phyloP scores from a whole-genome alignment of 2,329 filamentous ascomycete genomes.

The Orbilia javanica region DNA sequence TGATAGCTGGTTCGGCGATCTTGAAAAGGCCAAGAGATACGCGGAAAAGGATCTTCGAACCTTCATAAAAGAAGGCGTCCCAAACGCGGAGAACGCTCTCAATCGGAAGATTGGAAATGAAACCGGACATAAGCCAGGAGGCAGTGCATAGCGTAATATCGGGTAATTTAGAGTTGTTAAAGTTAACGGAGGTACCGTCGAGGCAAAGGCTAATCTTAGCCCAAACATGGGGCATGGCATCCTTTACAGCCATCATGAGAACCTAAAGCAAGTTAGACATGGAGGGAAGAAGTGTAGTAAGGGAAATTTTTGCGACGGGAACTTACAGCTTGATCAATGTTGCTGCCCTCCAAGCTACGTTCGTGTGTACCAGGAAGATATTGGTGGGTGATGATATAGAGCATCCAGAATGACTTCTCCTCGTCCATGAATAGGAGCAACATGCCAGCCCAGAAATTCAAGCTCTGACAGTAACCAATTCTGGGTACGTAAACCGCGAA shows the following conservation, averaged over 20 bases:
- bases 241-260: conserved; percentile 86
- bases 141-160: conserved; percentile 93
- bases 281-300: too few species aligned
- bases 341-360: conserved; percentile 87
- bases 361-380: conserved; percentile 94
- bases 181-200: conserved; percentile 67
- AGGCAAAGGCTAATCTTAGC: conserved; percentile 86
- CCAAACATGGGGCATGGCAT: conserved; percentile 86
- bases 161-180: conserved; percentile 71
- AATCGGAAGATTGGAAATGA: conserved; percentile 90
- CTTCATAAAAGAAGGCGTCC: conserved; percentile 97
- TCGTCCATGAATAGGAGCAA: conserved; percentile 90
- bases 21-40: conserved; percentile 94
- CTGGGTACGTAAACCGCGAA: conserved; percentile 91
- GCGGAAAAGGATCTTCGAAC: conserved; percentile 91
- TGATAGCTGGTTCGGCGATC: conserved; percentile 82
- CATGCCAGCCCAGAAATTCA: conserved; percentile 93
- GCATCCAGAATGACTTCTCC: conserved; percentile 90
- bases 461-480: conserved; percentile 94
- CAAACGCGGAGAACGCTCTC: conserved; percentile 92
- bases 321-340: conserved; percentile 84
- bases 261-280: conserved; percentile 65
- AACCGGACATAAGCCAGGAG: conserved; percentile 98
- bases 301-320: too few species aligned
- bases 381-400: conserved; percentile 89